Evolutionary conservation across 495 filamentous ascomycete genomes (phyloP), one percentile per base, ranked within the genome.

Genomic region (Terfezia boudieri): DNA sequence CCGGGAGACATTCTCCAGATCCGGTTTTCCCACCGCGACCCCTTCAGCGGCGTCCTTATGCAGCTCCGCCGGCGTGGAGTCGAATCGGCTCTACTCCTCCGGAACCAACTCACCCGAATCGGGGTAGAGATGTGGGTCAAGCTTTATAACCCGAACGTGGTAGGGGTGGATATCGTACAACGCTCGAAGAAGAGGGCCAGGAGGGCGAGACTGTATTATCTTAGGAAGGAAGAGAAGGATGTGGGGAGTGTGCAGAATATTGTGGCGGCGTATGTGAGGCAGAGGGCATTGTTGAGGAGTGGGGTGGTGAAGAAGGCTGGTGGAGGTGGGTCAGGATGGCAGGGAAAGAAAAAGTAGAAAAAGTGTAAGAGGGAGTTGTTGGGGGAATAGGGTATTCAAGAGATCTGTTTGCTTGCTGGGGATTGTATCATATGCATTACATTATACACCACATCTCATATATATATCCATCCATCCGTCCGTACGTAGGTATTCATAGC

Each of bases 121-220:
- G 84, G 85, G 50, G 86, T 94, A n/a, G 90, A 99, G 77, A 87
- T 94, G 85, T 94, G 85, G 76, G 84, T 81, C 65, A 99, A 96
- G 76, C 71, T 94, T 52, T 96, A 86, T 71, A 81, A 74, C 58
- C 87, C 87, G 57, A 84, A 83, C 66, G 81, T 96, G 51, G 75
- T 82, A 61, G 84, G 84, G 55, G 83, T 99, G 62, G 92, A 99
- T 71, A 80, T 99, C 59, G 83, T 96, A 67, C 82, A 94, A 78
- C 74, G 88, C 53, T 74, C 74, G 54, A 1, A 2, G 5, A 87
- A 83, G 80, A 76, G 85, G 68, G 83, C 84, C 55, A 82, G 90
- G 65, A 80, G 92, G 64, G 90, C 89, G 20, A 73, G 86, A 57
- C 73, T 96, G 66, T 93, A 82, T 62, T 95, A 90, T 69, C 81